Percentiles rank a stretch among this genome's conserved stretches.
Conservation (phyloP, 176 grass and related monocot genomes). For the Lolium rigidum region DNA sequence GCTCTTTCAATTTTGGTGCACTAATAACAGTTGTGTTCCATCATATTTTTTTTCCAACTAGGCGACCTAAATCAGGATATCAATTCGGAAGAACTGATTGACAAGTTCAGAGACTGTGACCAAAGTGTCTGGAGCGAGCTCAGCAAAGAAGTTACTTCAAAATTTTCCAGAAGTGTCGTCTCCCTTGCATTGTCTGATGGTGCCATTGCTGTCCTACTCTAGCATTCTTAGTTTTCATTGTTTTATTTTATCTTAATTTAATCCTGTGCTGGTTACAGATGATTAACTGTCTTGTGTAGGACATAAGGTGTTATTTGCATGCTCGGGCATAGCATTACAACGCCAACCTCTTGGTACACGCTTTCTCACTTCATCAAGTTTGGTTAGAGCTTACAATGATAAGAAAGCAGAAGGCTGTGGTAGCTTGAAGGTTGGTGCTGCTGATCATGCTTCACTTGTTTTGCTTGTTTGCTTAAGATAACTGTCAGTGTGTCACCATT, state of each 20-base stretch:
- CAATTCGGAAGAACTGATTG: not conserved
- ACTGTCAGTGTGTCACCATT: too few relatives aligned
- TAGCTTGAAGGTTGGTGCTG: too few relatives aligned
- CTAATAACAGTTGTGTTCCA: too few relatives aligned
- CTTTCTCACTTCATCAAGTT: too few relatives aligned
- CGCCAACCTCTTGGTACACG: too few relatives aligned
- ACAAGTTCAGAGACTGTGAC: not conserved
- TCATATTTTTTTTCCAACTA: not conserved
- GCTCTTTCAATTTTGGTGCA: too few relatives aligned
- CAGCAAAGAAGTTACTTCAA: conserved; percentile 4
- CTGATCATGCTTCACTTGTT: too few relatives aligned
- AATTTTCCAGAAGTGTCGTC: not conserved
- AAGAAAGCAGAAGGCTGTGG: too few relatives aligned
- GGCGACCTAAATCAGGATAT: not conserved
- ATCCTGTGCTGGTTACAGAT: too few relatives aligned
- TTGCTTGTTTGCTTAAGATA: too few relatives aligned
- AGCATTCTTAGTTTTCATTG: not conserved
- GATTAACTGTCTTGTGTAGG: conserved; percentile 1
- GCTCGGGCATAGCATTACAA: conserved; percentile 25
- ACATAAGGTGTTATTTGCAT: conserved; percentile 14
- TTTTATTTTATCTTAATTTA: not conserved
- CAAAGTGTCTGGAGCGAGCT: not conserved
- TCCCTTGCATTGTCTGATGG: conserved; percentile 22
- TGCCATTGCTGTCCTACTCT: not conserved
- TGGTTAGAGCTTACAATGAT: too few relatives aligned